Evolutionary conservation across 345 rosid genomes (phyloP).

Genomic region (Physaria fendleri): DNA sequence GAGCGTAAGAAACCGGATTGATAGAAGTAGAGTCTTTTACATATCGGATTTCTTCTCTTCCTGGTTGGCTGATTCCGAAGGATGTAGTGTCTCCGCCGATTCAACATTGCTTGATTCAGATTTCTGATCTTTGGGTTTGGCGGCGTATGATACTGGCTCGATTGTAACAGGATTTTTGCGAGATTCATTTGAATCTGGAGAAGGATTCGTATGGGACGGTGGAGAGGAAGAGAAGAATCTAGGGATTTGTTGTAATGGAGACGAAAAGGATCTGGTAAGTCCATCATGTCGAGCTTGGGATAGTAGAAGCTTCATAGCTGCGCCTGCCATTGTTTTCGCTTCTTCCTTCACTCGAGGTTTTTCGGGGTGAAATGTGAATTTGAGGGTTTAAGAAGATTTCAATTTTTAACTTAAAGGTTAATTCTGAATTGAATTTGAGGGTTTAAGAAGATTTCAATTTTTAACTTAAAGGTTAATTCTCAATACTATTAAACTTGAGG

Average conservation of each 20-base stretch:
- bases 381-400: conserved; percentile 11
- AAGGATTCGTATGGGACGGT: conserved; percentile 15
- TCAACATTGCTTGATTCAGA: conserved; percentile 5
- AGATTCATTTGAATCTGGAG: conserved; percentile 8
- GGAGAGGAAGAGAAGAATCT: conserved; percentile 39
- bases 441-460: conserved; percentile 1
- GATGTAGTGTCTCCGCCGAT: conserved; percentile 3
- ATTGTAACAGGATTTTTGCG: conserved; percentile 13
- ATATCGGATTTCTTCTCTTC: conserved; percentile 52
- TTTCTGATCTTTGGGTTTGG: conserved; percentile 42
- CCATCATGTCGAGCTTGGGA: conserved; percentile 47
- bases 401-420: background rate
- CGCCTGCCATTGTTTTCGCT: conserved; percentile 36
- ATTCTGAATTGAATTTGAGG: conserved; percentile 13
- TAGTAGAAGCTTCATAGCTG: conserved; percentile 46
- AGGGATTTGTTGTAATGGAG: conserved; percentile 25
- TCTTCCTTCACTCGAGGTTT: conserved; percentile 14
- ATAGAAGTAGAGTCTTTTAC: conserved; percentile 53
- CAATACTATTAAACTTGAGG: background rate
- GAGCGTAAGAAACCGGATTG: conserved; percentile 61
- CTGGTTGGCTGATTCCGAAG: background rate
- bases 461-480: background rate
- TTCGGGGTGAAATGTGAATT: conserved; percentile 8
- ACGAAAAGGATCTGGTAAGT: conserved; percentile 28
- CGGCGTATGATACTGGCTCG: conserved; percentile 59